phyloP scores from a whole-genome alignment of 768 basidiomycete genomes.

The Tricholoma saponaceum region DNA sequence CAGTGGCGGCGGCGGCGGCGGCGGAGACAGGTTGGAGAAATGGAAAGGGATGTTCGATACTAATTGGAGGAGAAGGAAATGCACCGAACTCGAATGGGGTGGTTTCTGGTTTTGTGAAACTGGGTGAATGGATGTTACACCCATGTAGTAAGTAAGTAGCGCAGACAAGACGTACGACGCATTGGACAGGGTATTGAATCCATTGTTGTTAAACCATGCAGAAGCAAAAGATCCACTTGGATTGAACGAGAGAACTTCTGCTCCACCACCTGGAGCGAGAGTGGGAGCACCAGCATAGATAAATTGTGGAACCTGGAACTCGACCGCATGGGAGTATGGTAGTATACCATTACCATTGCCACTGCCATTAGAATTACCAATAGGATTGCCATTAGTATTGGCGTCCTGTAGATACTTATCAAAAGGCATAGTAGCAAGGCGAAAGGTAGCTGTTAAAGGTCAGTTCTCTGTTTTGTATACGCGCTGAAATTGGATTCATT shows the following conservation, averaged over 20 bases:
- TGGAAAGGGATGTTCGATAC: neutral
- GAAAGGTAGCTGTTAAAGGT: neutral
- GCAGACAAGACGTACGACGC: neutral
- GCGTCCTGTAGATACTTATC: constrained; percentile 29
- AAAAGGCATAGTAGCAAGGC: constrained; percentile 32
- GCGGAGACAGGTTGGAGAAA: neutral
- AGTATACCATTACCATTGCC: neutral
- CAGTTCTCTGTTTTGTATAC: neutral
- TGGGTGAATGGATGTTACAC: neutral
- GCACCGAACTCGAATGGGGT: neutral
- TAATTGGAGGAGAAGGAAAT: neutral
- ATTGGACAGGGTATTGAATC: constrained; percentile 26
- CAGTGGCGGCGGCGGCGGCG: neutral
- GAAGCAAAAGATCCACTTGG: constrained; percentile 10
- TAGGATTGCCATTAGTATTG: neutral
- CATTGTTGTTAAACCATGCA: constrained; percentile 49
- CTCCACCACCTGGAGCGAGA: constrained; percentile 69
- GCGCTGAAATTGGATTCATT: neutral
- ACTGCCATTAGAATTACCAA: neutral
- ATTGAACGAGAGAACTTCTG: constrained; percentile 59
- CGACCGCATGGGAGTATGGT: constrained; percentile 15
- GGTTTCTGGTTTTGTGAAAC: neutral
- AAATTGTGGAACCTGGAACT: constrained; percentile 64
- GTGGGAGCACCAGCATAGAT: constrained; percentile 54
- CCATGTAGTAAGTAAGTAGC: neutral